These are phyloP conservation scores for Pichia sp. DNA, from an alignment of 1,139 yeast species.

Conservation along the genomic window DNA sequence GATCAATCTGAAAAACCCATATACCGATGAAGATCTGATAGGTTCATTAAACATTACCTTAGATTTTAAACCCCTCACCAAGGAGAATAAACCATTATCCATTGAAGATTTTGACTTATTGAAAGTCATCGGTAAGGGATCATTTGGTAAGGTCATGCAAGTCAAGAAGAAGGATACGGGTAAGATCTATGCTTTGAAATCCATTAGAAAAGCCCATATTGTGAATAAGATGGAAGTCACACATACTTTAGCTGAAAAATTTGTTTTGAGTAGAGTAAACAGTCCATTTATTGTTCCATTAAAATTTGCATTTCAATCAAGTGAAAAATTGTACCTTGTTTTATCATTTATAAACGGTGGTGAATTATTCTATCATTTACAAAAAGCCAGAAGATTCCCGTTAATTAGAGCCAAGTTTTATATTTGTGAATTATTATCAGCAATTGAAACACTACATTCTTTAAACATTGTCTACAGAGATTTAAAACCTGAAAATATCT, in stretches of 20 bases:
- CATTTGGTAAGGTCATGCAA: constrained; percentile 98
- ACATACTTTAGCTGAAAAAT: constrained; percentile 92
- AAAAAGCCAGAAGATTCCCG: constrained; percentile 83
- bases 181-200: constrained; percentile 88
- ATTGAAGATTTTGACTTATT: constrained; percentile 89
- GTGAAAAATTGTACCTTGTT: constrained; percentile 85
- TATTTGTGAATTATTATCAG: constrained; percentile 88
- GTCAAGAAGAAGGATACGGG: constrained; percentile 92
- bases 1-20: constrained; percentile 31
- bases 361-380: constrained; percentile 90
- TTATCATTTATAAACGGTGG: constrained; percentile 96
- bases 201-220: constrained; percentile 88
- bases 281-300: constrained; percentile 98
- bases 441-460: constrained; percentile 85
- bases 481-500: constrained; percentile 89
- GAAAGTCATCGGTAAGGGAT: constrained; percentile 95
- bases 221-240: constrained; percentile 92
- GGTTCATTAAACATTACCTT: constrained; percentile 64
- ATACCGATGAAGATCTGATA: constrained; percentile 31
- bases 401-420: constrained; percentile 87
- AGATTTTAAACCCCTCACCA: constrained; percentile 61
- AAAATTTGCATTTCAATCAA: constrained; percentile 93
- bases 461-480: constrained; percentile 92
- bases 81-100: constrained; percentile 57
- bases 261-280: constrained; percentile 85